Base-by-base conservation (phyloP, 495 filamentous ascomycete species). In the Xylaria palmicola region DNA sequence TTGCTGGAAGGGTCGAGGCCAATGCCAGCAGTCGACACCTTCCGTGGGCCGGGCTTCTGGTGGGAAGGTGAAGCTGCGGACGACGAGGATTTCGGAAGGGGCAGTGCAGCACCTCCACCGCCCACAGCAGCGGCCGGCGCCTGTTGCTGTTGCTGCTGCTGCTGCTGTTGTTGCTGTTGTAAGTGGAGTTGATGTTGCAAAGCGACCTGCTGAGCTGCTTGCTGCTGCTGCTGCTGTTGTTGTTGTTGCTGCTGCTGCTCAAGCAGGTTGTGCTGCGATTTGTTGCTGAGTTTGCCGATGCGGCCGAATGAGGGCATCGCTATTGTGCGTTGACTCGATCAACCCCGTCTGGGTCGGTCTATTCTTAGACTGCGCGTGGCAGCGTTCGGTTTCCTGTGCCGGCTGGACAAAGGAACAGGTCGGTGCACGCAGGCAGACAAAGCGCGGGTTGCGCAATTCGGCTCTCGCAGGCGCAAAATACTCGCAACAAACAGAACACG, bases 191-290 rank as follows among this genome's bases (percentile, higher is more conserved):
- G 69, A 4, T 68, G 69, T 27, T 72, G 70, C 8, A 43, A n/a
- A 36, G 54, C 54, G 9, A 39, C 53, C 59, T 64, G 63, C 17
- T 62, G 61, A n/a, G n/a, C n/a, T 3, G 29, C 51, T 45, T 64
- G 70, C 3, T 68, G 69, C 3, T 73, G 69, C 6, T 72, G 69
- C 9, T 68, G 59, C 4, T 68, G 62, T n/a, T 66, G 65, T 12
- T 67, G 69, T 24, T 67, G 70, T 15, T 67, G 70, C 26, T 69
- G 72, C 27, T 73, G 74, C 44, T 72, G 73, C 72, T 76, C 78
- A 58, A 77, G 72, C 50, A 80, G 68, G 56, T 77, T 79, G 66
- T 79, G 77, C 68, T 80, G 77, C 73, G 78, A 79, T 65, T 75
- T 76, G 68, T 78, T 79, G 73, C 74, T 77, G 56, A 74, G 70